Evolutionary conservation across 2,329 filamentous ascomycete genomes (phyloP).

Genomic region (Talaromyces funiculosus): DNA sequence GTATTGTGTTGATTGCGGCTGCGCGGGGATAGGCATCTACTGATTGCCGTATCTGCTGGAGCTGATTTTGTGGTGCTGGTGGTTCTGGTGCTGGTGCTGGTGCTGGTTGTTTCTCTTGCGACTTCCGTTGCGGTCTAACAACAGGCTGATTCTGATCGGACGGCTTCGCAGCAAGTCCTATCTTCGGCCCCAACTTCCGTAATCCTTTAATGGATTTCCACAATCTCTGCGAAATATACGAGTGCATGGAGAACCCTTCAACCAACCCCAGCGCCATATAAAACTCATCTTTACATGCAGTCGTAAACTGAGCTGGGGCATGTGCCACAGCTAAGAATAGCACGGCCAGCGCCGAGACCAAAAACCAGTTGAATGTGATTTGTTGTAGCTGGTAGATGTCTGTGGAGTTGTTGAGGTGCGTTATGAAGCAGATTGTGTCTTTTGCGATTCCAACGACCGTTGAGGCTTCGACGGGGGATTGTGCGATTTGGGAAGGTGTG

Average conservation of each 20-base stretch:
- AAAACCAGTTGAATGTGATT: conserved; percentile 60
- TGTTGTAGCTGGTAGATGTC: conserved; percentile 60
- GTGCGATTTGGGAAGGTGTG: conserved; percentile 72
- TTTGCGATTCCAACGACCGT: conserved; percentile 60
- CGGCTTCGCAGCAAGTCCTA: conserved; percentile 43
- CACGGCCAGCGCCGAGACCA: conserved; percentile 57
- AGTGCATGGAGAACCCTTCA: conserved; percentile 55
- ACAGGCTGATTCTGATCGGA: conserved; percentile 4
- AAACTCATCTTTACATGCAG: conserved; percentile 56
- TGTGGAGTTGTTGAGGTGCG: conserved; percentile 54
- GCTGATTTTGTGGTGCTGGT: background rate
- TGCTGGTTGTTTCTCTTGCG: background rate
- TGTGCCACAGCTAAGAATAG: conserved; percentile 60
- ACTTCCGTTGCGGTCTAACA: conserved; percentile 30
- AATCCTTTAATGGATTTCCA: conserved; percentile 59
- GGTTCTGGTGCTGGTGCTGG: background rate
- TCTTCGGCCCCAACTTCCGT: conserved; percentile 45
- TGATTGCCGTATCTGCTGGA: background rate
- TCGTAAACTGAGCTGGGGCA: conserved; percentile 54
- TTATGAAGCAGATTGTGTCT: conserved; percentile 57
- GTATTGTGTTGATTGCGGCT: background rate
- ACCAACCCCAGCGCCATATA: conserved; percentile 60
- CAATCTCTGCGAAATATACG: conserved; percentile 55
- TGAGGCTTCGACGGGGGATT: conserved; percentile 65
- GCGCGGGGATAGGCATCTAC: background rate